A percentile compares a stretch with the other conserved stretches of the same genome.
Conservation (phyloP, 1,139 yeast species). For the Suhomyces panamericanus region DNA sequence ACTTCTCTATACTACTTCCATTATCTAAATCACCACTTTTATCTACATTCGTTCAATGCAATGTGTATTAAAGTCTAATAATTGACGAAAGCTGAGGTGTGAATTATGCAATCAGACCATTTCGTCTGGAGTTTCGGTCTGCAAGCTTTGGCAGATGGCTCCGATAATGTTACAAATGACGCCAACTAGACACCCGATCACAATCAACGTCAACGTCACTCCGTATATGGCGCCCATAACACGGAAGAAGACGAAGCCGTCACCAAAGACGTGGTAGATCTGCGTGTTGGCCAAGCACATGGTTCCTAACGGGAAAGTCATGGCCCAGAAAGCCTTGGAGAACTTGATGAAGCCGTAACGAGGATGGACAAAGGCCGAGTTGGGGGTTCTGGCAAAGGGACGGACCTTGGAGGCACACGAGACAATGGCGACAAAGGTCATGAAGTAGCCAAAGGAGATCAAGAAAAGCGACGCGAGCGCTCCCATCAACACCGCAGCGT, state of each 20-base stretch:
- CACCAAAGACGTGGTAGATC: slow-evolving; percentile 42
- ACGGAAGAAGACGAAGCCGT: slow-evolving; percentile 53
- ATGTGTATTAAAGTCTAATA: no score
- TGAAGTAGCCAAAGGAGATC: slow-evolving; percentile 25
- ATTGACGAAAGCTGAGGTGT: no score
- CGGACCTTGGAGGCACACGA: slow-evolving; percentile 20
- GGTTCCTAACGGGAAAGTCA: slow-evolving; percentile 90
- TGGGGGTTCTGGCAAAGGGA: slow-evolving; percentile 24
- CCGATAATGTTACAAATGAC: slow-evolving; percentile 17
- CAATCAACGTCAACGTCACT: slow-evolving; percentile 37
- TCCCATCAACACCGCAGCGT: background rate
- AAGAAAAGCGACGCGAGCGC: slow-evolving; percentile 17
- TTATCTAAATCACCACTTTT: no score
- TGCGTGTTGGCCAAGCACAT: slow-evolving; percentile 63
- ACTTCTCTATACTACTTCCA: no score
- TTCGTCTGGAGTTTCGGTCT: background rate
- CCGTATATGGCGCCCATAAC: slow-evolving; percentile 66
- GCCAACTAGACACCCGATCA: slow-evolving; percentile 36
- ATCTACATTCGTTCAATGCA: no score
- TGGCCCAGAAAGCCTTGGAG: slow-evolving; percentile 75
- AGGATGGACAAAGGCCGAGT: slow-evolving; percentile 15
- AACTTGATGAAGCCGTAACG: slow-evolving; percentile 40
- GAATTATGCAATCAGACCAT: no score
- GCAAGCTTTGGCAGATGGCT: background rate
- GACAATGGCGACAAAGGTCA: slow-evolving; percentile 23